phyloP scores from a whole-genome alignment of 2,329 filamentous ascomycete genomes.

The Hyphodiscus sp. region DNA sequence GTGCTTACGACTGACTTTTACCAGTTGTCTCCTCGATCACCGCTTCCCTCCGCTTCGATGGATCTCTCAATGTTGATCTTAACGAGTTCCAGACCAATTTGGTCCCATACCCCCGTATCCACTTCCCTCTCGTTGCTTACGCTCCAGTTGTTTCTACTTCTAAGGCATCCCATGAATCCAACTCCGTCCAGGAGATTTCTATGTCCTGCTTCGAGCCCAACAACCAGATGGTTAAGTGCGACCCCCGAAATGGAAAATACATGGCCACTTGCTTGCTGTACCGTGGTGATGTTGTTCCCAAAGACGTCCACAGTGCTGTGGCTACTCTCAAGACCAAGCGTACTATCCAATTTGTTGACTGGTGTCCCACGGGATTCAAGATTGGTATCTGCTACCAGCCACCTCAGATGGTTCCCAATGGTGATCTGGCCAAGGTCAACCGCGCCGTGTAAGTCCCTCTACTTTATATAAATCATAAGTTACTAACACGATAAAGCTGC shows the following conservation, averaged over 20 bases:
- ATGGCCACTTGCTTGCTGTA: slow-evolving; percentile 98
- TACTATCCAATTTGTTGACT: slow-evolving; percentile 98
- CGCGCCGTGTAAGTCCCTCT: slow-evolving; percentile 77
- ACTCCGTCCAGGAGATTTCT: slow-evolving; percentile 97
- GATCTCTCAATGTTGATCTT: slow-evolving; percentile 96
- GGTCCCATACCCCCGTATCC: slow-evolving; percentile 96
- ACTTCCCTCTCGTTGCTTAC: slow-evolving; percentile 98
- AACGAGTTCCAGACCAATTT: slow-evolving; percentile 99
- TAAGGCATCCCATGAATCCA: slow-evolving; percentile 96
- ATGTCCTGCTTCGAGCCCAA: slow-evolving; percentile 99
- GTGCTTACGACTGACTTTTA: slow-evolving; percentile 8
- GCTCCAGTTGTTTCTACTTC: slow-evolving; percentile 88
- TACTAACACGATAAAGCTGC: slow-evolving; percentile 52
- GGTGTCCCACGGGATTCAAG: slow-evolving; percentile 99
- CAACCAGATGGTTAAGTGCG: slow-evolving; percentile 99
- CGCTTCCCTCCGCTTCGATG: slow-evolving; percentile 95
- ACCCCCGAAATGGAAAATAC: slow-evolving; percentile 98
- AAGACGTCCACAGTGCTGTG: slow-evolving; percentile 87
- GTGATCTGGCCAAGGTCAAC: slow-evolving; percentile 95
- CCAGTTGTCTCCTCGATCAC: slow-evolving; percentile 96
- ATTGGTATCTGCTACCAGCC: slow-evolving; percentile 99
- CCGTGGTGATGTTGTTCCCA: slow-evolving; percentile 95
- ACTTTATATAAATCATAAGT: background rate
- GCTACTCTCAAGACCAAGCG: slow-evolving; percentile 98
- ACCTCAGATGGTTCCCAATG: slow-evolving; percentile 90